Base-by-base conservation (phyloP, 805 yeast species). In the Candida nitratophila region DNA sequence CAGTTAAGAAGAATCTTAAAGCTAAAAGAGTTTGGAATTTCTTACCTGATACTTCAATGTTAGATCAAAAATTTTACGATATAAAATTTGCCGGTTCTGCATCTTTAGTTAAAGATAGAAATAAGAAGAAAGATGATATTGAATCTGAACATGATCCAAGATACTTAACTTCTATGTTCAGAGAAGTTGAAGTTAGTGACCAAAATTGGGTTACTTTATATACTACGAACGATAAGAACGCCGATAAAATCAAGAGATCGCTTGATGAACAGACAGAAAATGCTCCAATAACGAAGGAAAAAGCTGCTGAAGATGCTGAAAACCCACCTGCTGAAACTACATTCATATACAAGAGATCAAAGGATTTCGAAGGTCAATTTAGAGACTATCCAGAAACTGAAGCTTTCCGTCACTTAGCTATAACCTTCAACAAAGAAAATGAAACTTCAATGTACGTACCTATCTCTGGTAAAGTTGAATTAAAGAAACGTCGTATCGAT, bases 41-140 rank as follows among this genome's bases (percentile, higher is more conserved):
- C 24, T 68, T 90, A 49, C 99, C 99, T 8, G 97, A 93, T 62
- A 80, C 93, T 10, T 81, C 91, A n/a, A 77, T 86, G 73, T 72
- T 88, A 75, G 99, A 93, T 63, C 81, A 86, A 52, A 77, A 73
- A 42, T 88, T 74, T 55, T 68, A 78, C 54, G 71, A 79, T 29
- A 66, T 87, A 37, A 85, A 82, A 60, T 77, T 86, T 52, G 57
- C 71, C 4, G 81, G 81, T 4, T 70, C 79, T 11, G 81, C 83
- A 3, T 73, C 80, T 2, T 54, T 74, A 22, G 51, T 61, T 19
- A 57, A 63, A 44, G 69, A 73, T 33, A 59, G 57, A 32, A 51
- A 42, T 55, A 66, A 47, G 60, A 61, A 43, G 51, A 53, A 47
- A 50, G 64, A 44, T 52, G 64, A 50, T 40, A 68, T 55, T 53